These are phyloP conservation scores for Zalaria sp. DNA, from an alignment of 2,329 filamentous ascomycete species.

Conservation along the genomic window DNA sequence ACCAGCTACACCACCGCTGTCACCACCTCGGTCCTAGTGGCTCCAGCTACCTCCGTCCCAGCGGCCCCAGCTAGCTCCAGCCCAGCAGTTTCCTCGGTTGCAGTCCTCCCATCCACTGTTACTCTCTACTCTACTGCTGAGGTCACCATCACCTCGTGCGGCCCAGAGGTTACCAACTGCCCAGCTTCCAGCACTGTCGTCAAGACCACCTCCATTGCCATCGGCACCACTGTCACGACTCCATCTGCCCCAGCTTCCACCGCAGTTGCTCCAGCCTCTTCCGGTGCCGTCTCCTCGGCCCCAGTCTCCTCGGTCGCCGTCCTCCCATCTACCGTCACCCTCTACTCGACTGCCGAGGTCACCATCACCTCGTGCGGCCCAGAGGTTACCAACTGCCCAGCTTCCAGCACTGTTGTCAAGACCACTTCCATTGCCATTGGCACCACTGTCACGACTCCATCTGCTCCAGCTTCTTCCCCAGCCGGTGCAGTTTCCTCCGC, in stretches of 20 bases:
- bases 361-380: constrained; percentile 6
- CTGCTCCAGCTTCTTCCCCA: constrained; percentile 3
- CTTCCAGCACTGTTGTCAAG: constrained; percentile 1
- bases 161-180: constrained; percentile 18
- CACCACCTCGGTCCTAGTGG: not conserved
- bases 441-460: constrained; percentile 2
- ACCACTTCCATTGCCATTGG: not conserved
- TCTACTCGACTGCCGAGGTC: constrained; percentile 7
- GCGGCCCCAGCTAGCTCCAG: not conserved
- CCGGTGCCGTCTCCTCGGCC: constrained; percentile 1
- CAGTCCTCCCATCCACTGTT: constrained; percentile 1
- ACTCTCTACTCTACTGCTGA: constrained; percentile 6
- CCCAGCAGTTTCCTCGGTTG: not conserved
- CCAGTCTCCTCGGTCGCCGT: constrained; percentile 2
- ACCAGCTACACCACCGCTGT: not conserved
- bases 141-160: constrained; percentile 22
- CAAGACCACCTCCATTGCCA: constrained; percentile 3
- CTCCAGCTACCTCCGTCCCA: not conserved
- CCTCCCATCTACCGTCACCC: constrained; percentile 5
- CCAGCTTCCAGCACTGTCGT: constrained; percentile 10
- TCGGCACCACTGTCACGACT: constrained; percentile 28
- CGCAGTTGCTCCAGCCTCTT: constrained; percentile 5
- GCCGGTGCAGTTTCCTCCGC: constrained; percentile 4
- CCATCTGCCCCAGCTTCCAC: constrained; percentile 15
- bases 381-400: constrained; percentile 5